phyloP scores from a whole-genome alignment of 805 yeast genomes.

The Sugiyamaella mastotermitis region DNA sequence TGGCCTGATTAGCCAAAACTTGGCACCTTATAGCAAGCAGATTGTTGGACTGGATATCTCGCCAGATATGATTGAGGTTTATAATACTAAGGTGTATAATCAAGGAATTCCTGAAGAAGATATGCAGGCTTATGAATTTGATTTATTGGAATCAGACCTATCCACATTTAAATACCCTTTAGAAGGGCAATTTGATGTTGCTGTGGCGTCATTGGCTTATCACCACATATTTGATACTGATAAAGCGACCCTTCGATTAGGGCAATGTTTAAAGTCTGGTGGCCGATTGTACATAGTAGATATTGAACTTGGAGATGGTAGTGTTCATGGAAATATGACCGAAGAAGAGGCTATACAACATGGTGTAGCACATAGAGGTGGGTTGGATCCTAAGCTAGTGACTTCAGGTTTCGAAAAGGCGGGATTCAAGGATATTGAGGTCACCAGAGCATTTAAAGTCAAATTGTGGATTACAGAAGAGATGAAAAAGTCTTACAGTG shows the following conservation, averaged over 20 bases:
- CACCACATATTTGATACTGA: constrained; percentile 22
- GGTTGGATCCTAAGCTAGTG: constrained; percentile 8
- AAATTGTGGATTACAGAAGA: constrained; percentile 13
- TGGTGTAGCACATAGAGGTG: constrained; percentile 14
- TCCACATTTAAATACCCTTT: constrained; percentile 6
- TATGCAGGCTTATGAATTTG: constrained; percentile 17
- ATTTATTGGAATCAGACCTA: constrained; percentile 7
- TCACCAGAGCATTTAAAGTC: constrained; percentile 5
- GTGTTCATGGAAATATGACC: constrained; percentile 8
- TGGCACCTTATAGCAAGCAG: constrained; percentile 17
- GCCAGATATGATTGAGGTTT: constrained; percentile 19
- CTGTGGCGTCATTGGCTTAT: constrained; percentile 21
- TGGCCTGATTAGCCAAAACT: constrained; percentile 18
- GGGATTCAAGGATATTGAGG: constrained; percentile 9
- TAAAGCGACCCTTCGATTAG: constrained; percentile 12
- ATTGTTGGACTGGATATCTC: constrained; percentile 26
- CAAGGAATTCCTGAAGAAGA: constrained; percentile 19
- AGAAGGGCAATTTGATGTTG: constrained; percentile 18
- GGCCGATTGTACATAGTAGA: constrained; percentile 20
- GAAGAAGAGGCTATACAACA: constrained; percentile 11
- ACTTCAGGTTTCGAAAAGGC: constrained; percentile 6
- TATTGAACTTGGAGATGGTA: constrained; percentile 6
- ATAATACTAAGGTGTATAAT: constrained; percentile 17
- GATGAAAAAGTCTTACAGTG: constrained; percentile 1
- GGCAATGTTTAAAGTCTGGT: constrained; percentile 12